These are phyloP conservation scores for Phytopythium mirpurense DNA, from an alignment of 352 stramenopile species.

Conservation along the genomic window DNA sequence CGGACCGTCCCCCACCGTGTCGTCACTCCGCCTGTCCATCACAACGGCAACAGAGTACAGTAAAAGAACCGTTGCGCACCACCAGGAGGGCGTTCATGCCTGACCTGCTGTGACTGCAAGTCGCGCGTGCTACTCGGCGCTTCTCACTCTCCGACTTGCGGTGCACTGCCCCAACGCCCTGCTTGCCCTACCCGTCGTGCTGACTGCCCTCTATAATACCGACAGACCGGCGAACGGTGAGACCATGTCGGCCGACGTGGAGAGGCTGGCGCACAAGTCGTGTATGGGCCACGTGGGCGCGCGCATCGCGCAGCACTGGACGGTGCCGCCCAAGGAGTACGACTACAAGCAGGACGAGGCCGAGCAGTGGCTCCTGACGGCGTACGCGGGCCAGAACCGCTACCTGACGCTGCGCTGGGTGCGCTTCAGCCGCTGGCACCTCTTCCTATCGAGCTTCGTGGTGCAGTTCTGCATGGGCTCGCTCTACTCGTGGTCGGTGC, in stretches of 20 bases:
- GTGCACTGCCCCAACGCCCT: background rate
- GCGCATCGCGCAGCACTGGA: conserved; percentile 31
- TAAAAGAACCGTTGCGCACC: too few species aligned
- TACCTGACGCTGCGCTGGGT: conserved; percentile 37
- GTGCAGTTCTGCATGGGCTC: conserved; percentile 62
- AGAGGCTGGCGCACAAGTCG: conserved; percentile 3
- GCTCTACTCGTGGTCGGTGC: conserved; percentile 63
- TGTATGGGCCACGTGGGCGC: background rate
- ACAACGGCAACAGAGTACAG: background rate
- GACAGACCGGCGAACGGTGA: too few species aligned
- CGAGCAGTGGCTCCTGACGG: conserved; percentile 30
- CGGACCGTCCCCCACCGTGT: background rate
- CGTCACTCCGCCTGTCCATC: conserved; percentile 2
- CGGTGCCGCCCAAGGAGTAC: conserved; percentile 32
- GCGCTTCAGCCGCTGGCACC: conserved; percentile 52
- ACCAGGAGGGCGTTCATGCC: too few species aligned
- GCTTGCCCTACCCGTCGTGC: background rate
- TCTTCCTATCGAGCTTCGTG: conserved; percentile 52
- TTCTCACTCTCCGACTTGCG: background rate
- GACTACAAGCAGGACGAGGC: conserved; percentile 24
- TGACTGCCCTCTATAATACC: too few species aligned
- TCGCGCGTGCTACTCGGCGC: background rate
- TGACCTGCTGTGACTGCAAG: too few species aligned
- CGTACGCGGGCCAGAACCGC: conserved; percentile 16
- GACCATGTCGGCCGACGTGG: background rate